phyloP scores from a whole-genome alignment of 768 basidiomycete genomes.

The Boletus pseudo-olivaceus region DNA sequence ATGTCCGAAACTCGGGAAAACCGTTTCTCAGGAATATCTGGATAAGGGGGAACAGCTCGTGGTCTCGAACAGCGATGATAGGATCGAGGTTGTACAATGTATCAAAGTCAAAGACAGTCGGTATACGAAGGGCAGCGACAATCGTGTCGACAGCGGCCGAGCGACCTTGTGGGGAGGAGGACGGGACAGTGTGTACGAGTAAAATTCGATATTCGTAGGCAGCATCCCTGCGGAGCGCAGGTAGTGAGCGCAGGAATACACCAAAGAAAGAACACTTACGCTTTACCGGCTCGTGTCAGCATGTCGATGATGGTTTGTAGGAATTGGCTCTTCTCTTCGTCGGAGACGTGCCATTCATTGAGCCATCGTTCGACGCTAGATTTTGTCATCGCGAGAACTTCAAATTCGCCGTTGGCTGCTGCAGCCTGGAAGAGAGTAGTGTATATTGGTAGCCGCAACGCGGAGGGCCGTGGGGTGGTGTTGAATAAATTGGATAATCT shows the following conservation, averaged over 20 bases:
- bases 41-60: constrained; percentile 72
- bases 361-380: constrained; percentile 73
- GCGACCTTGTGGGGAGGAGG: constrained; percentile 49
- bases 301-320: constrained; percentile 60
- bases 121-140: constrained; percentile 60
- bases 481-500: constrained; percentile 86
- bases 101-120: constrained; percentile 77
- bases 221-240: constrained; percentile 38
- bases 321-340: constrained; percentile 62
- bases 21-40: constrained; percentile 70
- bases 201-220: constrained; percentile 65
- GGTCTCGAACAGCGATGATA: constrained; percentile 59
- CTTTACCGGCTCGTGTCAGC: constrained; percentile 52
- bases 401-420: constrained; percentile 56
- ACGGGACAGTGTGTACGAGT: constrained; percentile 58
- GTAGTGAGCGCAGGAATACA: not conserved
- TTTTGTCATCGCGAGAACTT: constrained; percentile 55
- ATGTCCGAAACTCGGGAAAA: constrained; percentile 57
- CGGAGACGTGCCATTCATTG: constrained; percentile 65
- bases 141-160: constrained; percentile 59
- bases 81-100: constrained; percentile 73
- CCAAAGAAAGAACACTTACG: constrained; percentile 43
- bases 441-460: constrained; percentile 62
- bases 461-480: constrained; percentile 60
- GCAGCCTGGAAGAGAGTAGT: constrained; percentile 59